Base-by-base conservation (phyloP, 768 basidiomycete species). In the Leccinum rimulosum region DNA sequence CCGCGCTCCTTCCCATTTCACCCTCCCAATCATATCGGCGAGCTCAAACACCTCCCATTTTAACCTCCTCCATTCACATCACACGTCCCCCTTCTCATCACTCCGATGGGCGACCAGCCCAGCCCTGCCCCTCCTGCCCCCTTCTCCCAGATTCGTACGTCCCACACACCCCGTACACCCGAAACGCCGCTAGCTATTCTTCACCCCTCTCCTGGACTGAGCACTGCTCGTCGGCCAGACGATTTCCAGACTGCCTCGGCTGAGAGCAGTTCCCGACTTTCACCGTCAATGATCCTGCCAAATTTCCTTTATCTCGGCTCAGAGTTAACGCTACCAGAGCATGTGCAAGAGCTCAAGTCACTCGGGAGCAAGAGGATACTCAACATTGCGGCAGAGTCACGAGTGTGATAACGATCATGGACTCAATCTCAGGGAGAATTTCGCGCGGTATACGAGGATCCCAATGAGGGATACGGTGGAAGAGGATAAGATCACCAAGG, bases 391-490 rank as follows among this genome's bases (percentile, higher is more conserved):
- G 81, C 82, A 11, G 22, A 22, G 22, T 22, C 22, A 22, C 22
- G 95, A 98, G 74, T 97, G 94, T 70, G 88, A 94, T 62, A 84
- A 94, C 63, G 86, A 93, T 66, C 85, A 86, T 54, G 91, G 89
- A 2, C 74, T 95, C 63, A 74, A 77, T 17, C 66, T 95, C 57
- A 79, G 78, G 50, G 80, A 84, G 56, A 78, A 79, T 11, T 97
- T 98, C 70, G 93, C 94, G 62, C 84, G 83, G 64, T 98, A 98
- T 71, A 76, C 83, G 50, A 88, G 85, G 66, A 89, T 98, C 45
- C 91, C 94, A 6, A 95, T 98, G 92, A 79, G 93, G 62, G 95
- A 98, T 76, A 94, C 87, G 3, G 93, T 98, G 15, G 95, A 98
- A 71, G 96, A 98, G 74, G 91, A 92, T 60, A 89, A 90, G 55